A percentile compares a stretch with the other conserved stretches of the same genome.
phyloP scores from a whole-genome alignment of 805 yeast genomes.

The Myxozyma mucilagina region DNA sequence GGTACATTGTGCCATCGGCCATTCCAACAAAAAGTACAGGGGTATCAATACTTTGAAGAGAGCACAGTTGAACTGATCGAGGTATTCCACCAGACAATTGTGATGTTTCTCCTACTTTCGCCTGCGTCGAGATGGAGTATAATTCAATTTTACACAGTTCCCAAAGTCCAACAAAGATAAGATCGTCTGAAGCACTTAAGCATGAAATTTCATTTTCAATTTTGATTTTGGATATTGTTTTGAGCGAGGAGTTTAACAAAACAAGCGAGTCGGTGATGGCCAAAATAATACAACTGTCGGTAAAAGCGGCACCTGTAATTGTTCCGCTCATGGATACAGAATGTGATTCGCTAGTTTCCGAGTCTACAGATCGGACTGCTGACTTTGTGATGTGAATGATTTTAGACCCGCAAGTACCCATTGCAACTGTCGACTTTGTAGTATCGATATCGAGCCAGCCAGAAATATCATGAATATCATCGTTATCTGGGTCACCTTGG shows the following conservation, averaged over 20 bases:
- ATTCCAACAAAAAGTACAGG: conserved; percentile 26
- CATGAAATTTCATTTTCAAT: conserved; percentile 22
- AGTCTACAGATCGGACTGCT: not conserved
- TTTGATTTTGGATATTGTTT: not conserved
- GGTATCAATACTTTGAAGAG: conserved; percentile 11
- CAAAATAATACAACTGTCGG: conserved; percentile 7
- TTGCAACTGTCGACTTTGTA: conserved; percentile 17
- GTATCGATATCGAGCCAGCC: conserved; percentile 17
- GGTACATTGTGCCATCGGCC: conserved; percentile 30
- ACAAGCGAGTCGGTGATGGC: not conserved
- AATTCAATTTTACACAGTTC: conserved; percentile 6
- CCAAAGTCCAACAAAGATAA: conserved; percentile 25
- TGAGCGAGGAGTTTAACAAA: conserved; percentile 2
- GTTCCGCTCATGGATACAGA: not conserved
- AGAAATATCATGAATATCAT: conserved; percentile 6
- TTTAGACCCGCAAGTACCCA: conserved; percentile 1
- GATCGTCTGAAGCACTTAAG: conserved; percentile 13
- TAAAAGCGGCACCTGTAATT: conserved; percentile 18
- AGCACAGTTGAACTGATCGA: conserved; percentile 15
- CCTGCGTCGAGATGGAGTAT: conserved; percentile 5
- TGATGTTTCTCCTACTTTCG: conserved; percentile 3
- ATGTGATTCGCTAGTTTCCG: not conserved
- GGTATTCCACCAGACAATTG: conserved; percentile 24
- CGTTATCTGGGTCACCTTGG: conserved; percentile 14
- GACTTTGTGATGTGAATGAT: conserved; percentile 8